Percentiles rank a stretch among this genome's conserved stretches.
Evolutionary conservation across 225 moss, liverwort and hornwort species (phyloP).

Genomic region (Climacium dendroides): DNA sequence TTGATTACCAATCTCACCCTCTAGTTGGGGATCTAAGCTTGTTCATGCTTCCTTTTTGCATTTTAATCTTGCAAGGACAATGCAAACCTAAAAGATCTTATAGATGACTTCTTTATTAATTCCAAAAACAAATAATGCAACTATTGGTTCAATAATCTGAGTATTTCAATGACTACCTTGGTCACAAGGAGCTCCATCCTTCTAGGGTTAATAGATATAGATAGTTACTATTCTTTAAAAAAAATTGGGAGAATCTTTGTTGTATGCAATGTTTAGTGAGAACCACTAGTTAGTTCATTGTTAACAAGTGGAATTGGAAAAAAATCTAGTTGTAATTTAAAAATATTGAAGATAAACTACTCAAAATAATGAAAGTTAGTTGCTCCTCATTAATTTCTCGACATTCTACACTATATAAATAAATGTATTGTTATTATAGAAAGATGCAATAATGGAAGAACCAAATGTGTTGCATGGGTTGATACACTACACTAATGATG

Average conservation of each 20-base stretch:
- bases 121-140: not conserved
- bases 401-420: no score
- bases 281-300: rapidly evolving
- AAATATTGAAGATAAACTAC: no score
- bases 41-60: not conserved
- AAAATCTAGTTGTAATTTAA: rapidly evolving
- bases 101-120: not conserved
- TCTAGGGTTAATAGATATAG: not conserved
- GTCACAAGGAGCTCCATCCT: rapidly evolving
- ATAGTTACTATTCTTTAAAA: not conserved
- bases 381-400: no score
- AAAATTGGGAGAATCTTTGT: no score
- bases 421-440: no score
- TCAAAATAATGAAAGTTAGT: no score
- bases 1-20: not conserved
- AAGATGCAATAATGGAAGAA: no score
- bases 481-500: no score
- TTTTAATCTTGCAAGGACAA: rapidly evolving
- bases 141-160: rapidly evolving
- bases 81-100: rapidly evolving
- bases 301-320: not conserved
- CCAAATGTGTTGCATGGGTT: no score
- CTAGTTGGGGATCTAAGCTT: rapidly evolving
- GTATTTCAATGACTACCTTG: not conserved
- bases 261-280: rapidly evolving